Conservation (phyloP, 2,329 filamentous ascomycete species). For the Rutstroemia sp. region DNA sequence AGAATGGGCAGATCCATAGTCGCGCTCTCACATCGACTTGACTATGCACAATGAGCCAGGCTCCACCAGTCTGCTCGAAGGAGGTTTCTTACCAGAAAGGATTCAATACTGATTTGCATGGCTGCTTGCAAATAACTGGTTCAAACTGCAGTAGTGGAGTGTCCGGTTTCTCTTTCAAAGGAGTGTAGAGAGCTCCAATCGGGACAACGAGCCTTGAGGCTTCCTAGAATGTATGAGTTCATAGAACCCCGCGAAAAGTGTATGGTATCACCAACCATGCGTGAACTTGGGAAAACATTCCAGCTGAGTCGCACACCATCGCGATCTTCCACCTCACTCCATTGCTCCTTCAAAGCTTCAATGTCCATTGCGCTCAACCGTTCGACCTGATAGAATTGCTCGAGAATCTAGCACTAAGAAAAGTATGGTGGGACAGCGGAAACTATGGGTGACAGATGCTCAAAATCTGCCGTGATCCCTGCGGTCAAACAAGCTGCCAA, state of each 20-base stretch:
- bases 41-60: constrained; percentile 37
- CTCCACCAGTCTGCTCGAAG: not conserved
- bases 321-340: constrained; percentile 77
- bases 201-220: constrained; percentile 90
- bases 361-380: constrained; percentile 24
- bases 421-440: not conserved
- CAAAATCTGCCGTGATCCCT: not conserved
- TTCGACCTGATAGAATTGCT: constrained; percentile 1
- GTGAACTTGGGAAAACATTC: constrained; percentile 97
- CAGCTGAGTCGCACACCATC: constrained; percentile 95
- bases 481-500: not conserved
- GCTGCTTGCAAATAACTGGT: constrained; percentile 92
- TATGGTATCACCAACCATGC: constrained; percentile 62
- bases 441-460: not conserved
- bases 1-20: constrained; percentile 87
- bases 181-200: constrained; percentile 92
- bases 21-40: constrained; percentile 78
- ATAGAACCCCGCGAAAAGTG: constrained; percentile 9
- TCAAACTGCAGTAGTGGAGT: constrained; percentile 89
- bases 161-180: constrained; percentile 88
- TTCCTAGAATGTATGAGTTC: constrained; percentile 52
- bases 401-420: not conserved
- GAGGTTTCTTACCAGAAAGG: constrained; percentile 72
- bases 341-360: constrained; percentile 28
- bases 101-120: constrained; percentile 92